phyloP scores from a whole-genome alignment of 1,139 yeast species.

The Magnusiomyces clavatus region DNA sequence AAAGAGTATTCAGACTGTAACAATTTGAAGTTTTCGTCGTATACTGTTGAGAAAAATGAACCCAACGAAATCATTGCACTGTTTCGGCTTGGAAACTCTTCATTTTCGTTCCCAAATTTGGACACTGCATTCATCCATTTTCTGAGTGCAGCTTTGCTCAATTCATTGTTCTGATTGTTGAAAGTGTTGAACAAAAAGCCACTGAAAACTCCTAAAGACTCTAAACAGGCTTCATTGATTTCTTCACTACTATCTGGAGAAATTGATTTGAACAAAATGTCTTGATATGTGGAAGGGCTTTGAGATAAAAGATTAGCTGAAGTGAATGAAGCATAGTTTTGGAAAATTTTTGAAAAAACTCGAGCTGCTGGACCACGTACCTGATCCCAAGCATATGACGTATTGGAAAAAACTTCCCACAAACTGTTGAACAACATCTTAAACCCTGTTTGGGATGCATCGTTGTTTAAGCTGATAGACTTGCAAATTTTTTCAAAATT shows the following conservation, averaged over 20 bases:
- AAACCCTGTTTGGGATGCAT: no score
- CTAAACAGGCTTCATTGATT: slow-evolving; percentile 41
- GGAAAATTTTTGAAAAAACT: slow-evolving; percentile 34
- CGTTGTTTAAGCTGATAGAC: slow-evolving; percentile 18
- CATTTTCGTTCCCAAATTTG: slow-evolving; percentile 36
- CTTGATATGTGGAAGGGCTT: slow-evolving; percentile 18
- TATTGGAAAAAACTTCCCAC: slow-evolving; percentile 26
- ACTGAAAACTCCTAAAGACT: slow-evolving; percentile 42
- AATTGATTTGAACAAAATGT: slow-evolving; percentile 25
- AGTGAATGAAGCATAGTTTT: slow-evolving; percentile 18
- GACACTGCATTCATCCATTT: slow-evolving; percentile 32
- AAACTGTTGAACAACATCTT: slow-evolving; percentile 2
- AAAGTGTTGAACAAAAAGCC: slow-evolving; percentile 17
- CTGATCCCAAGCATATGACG: slow-evolving; percentile 33
- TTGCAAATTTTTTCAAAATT: slow-evolving; percentile 16
- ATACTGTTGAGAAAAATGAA: slow-evolving; percentile 21
- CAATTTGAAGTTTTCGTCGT: background rate
- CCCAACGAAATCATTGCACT: slow-evolving; percentile 43
- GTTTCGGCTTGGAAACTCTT: slow-evolving; percentile 41
- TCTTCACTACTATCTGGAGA: slow-evolving; percentile 36
- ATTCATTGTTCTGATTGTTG: slow-evolving; percentile 9
- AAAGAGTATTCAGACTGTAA: slow-evolving; percentile 9
- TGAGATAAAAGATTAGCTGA: background rate
- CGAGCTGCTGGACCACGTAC: slow-evolving; percentile 39
- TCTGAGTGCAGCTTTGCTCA: slow-evolving; percentile 8